phyloP scores from a whole-genome alignment of 208 protist genomes.

The Wallacemonas rigidus region DNA sequence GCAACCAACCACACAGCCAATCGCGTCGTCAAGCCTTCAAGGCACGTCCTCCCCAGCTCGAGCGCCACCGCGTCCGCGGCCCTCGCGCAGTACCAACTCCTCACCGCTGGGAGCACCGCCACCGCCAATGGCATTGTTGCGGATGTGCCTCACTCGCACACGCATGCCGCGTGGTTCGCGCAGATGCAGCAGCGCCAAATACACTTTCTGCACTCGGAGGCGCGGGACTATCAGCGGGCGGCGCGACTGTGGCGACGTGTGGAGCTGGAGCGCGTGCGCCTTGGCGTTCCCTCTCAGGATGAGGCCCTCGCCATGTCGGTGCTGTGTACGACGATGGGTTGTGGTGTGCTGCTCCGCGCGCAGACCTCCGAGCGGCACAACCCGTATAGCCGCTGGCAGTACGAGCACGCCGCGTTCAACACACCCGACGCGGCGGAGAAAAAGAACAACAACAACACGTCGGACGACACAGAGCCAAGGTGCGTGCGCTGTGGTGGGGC shows the following conservation, averaged over 20 bases:
- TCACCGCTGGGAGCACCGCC: neutral
- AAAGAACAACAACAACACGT: too few species aligned
- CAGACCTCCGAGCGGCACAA: neutral
- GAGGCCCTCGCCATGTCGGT: slow-evolving; percentile 25
- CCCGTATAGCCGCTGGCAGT: slow-evolving; percentile 10
- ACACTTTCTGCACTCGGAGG: slow-evolving; percentile 21
- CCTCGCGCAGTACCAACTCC: neutral
- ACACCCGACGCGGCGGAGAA: neutral
- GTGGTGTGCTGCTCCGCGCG: slow-evolving; percentile 19
- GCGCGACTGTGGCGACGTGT: slow-evolving; percentile 20
- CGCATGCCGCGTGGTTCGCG: neutral
- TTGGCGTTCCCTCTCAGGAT: slow-evolving; percentile 19
- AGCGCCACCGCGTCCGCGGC: slow-evolving; percentile 15
- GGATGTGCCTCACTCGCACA: neutral
- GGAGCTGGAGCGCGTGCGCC: slow-evolving; percentile 21
- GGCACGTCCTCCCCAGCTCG: neutral
- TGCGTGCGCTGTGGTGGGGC: neutral
- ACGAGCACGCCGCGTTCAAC: slow-evolving; percentile 5
- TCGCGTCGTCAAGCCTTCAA: neutral
- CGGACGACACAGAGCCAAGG: too few species aligned
- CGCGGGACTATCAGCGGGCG: slow-evolving; percentile 22
- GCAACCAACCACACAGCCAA: too few species aligned
- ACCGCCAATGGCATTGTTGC: neutral
- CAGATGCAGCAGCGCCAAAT: slow-evolving; percentile 16
- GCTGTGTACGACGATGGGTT: slow-evolving; percentile 22